Base-by-base conservation (phyloP, 192 early-diverging fungal genomes). In the Podila verticillata region DNA sequence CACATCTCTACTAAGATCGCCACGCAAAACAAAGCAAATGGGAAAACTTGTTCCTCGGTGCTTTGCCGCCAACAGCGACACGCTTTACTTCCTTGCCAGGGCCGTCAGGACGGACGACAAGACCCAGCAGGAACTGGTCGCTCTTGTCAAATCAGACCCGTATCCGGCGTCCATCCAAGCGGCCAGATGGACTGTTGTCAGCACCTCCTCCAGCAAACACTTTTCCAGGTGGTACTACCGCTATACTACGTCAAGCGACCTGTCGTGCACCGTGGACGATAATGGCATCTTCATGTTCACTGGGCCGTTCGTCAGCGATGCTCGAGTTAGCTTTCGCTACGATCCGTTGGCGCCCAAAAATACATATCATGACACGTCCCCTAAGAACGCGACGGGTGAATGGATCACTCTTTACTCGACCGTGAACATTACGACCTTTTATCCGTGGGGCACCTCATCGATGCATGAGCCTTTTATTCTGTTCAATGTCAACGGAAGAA, bases 21-120 rank as follows among this genome's bases (percentile, higher is more conserved):
- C 7, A 39, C 9, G 9, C 9, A 12, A 12, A 39, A 7, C 36
- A 19, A 47, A 47, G 15, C 7, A 47, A 15, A 47, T 51, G 49
- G 49, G 49, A 1, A 51, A 51, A 17, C 49, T 51, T 15, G 15
- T 22, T 15, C 49, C 49, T 51, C 49, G 49, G 0, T 51, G 49
- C 49, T 51, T 51, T 51, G 49, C 49, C 49, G 49, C 49, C 49
- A 51, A 51, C 49, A 51, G 49, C 22, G 49, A 51, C 49, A 51
- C 49, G 17, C 17, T 51, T 15, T 51, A 51, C 49, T 51, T 51
- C 22, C 49, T 51, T 15, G 49, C 49, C 49, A 19, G 49, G 17
- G 49, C 20, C 5, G 49, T 51, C 17, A 39, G 36, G 5, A 39
- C 49, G 49, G 20, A 24, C 1, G 7, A 51, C 3, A 51, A 51